phyloP scores from a whole-genome alignment of 176 grass and related monocot species.

The Carex littledalei region DNA sequence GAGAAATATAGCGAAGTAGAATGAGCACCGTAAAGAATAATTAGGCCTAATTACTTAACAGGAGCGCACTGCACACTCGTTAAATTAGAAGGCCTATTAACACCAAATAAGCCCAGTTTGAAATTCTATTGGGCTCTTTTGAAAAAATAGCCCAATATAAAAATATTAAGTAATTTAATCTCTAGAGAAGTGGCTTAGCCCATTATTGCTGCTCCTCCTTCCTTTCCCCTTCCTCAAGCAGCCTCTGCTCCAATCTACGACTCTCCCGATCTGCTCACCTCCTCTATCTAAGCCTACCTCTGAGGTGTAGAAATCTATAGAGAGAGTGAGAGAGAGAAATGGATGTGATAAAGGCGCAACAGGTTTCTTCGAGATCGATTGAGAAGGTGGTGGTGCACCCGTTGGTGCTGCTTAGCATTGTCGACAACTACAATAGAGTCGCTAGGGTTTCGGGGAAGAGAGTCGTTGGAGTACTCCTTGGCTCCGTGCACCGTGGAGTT shows the following conservation, averaged over 20 bases:
- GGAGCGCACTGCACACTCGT: too few species aligned
- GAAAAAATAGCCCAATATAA: not conserved
- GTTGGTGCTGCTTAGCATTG: conserved; percentile 91
- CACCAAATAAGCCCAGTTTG: not conserved
- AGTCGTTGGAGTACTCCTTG: conserved; percentile 91
- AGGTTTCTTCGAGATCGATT: conserved; percentile 73
- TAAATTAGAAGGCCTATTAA: too few species aligned
- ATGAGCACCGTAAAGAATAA: too few species aligned
- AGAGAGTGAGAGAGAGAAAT: conserved; percentile 27
- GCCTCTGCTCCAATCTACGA: not conserved
- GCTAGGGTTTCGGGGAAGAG: conserved; percentile 86
- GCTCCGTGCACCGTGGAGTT: conserved; percentile 56
- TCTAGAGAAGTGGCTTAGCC: not conserved
- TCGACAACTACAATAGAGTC: conserved; percentile 99
- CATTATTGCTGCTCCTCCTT: not conserved
- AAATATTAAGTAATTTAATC: not conserved
- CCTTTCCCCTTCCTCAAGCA: conserved; percentile 23
- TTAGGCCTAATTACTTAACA: too few species aligned
- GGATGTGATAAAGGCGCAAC: conserved; percentile 92
- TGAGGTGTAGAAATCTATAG: not conserved
- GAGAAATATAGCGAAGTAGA: too few species aligned
- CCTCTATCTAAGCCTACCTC: not conserved
- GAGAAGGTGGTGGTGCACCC: conserved; percentile 93
- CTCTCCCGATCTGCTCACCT: not conserved
- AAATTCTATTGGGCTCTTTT: not conserved